Evolutionary conservation across 345 rosid genomes (phyloP), one percentile per base, ranked within the genome.

Genomic region (Populus euphratica): DNA sequence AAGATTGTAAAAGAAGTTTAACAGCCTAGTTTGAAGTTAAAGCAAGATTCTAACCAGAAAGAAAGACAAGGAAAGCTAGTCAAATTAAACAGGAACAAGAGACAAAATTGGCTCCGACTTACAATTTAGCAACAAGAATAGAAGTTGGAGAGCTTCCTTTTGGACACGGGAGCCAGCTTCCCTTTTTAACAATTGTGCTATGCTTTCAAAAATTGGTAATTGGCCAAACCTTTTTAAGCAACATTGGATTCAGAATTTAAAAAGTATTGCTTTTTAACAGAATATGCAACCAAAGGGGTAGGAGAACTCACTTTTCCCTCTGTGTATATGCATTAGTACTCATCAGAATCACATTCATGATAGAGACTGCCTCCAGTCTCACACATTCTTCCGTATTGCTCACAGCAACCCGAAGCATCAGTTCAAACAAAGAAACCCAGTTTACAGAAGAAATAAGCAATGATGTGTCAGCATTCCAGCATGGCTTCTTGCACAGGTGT

Each of bases 81-180:
- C 9, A 70, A 54, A 35, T 69, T 66, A 65, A 68, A 25, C 56
- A 70, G 43, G 35, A 71, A 70, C 67, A 74, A 43, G 67, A 74
- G 79, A 18, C 18, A 76, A 41, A 18, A 38, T 36, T 36, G 35
- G 43, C 39, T 9, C 18, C 21, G 18, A 66, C 94, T 85, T 86
- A 95, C 99, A 90, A 80, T 95, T 95, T 70, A 93, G 83, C 35
- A 90, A 88, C 84, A 92, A 83, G 82, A 79, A 88, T 49, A 91
- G 83, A 69, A 91, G 86, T 70, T 70, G 88, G 68, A 93, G 80
- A 82, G 94, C 93, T 86, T 86, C 89, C 84, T 83, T 93, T 72
- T 85, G 91, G 69, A 93, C 91, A 75, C 12, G 76, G 74, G 85
- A 33, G 39, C 96, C 92, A 77, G 89, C 81, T 66, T 85, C 91